phyloP scores from a whole-genome alignment of 1,284 basidiomycete species.

The Termitomyces sp. region DNA sequence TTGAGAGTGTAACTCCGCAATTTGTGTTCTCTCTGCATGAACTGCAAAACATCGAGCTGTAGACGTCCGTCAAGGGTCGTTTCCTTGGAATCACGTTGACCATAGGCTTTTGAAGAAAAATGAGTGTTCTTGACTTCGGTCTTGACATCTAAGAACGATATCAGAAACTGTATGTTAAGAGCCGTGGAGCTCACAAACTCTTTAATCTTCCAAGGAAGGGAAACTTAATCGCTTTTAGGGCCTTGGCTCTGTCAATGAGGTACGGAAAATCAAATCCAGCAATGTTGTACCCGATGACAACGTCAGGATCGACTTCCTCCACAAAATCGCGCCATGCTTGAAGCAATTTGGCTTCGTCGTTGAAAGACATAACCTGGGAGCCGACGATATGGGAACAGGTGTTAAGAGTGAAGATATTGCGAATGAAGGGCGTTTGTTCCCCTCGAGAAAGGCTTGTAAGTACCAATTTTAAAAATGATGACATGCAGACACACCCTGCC shows the following conservation, averaged over 20 bases:
- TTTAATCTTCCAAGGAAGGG: conserved; percentile 75
- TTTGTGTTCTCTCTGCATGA: conserved; percentile 97
- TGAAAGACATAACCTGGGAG: conserved; percentile 86
- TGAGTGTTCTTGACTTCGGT: conserved; percentile 87
- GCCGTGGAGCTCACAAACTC: conserved; percentile 38
- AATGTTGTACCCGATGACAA: conserved; percentile 93
- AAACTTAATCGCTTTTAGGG: conserved; percentile 71
- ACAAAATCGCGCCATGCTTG: conserved; percentile 83
- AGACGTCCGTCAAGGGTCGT: conserved; percentile 85
- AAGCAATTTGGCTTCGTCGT: conserved; percentile 71
- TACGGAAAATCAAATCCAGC: conserved; percentile 93
- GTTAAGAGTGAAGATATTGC: conserved; percentile 95
- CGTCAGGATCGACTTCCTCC: conserved; percentile 83
- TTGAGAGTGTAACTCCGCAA: conserved; percentile 93
- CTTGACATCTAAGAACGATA: conserved; percentile 49
- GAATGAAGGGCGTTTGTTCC: conserved; percentile 86
- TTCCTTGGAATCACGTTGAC: conserved; percentile 92
- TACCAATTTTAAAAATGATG: background rate
- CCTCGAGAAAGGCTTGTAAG: conserved; percentile 42
- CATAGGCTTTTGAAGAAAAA: conserved; percentile 95
- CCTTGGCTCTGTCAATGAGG: conserved; percentile 83
- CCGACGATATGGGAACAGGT: conserved; percentile 91
- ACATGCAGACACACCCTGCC: conserved; percentile 65
- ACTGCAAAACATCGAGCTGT: conserved; percentile 90
- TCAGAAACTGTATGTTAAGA: background rate